These are phyloP conservation scores for Cordyceps militaris DNA, from an alignment of 2,329 filamentous ascomycete species.

Conservation along the genomic window DNA sequence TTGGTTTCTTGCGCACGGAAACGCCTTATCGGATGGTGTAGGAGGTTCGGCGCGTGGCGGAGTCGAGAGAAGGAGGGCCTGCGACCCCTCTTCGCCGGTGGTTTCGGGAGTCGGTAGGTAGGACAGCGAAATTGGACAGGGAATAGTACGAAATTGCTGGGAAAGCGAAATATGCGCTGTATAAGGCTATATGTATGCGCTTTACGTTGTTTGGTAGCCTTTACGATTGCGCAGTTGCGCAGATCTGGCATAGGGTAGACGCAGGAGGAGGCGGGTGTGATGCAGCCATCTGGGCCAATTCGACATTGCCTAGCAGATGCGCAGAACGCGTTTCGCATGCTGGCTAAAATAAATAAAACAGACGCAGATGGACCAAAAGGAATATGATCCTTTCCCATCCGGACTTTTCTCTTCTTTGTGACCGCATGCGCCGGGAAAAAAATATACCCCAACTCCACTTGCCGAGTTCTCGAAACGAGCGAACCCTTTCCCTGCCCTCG, in stretches of 20 bases:
- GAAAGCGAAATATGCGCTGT: neutral
- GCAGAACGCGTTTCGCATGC: neutral
- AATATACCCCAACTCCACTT: neutral
- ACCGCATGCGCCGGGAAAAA: neutral
- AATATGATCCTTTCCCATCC: neutral
- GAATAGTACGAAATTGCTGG: neutral
- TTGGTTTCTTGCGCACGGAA: neutral
- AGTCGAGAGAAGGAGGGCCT: neutral
- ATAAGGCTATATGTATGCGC: neutral
- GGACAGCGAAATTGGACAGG: neutral
- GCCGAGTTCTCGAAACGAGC: slow-evolving; percentile 1
- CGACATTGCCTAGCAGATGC: neutral
- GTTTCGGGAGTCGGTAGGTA: neutral
- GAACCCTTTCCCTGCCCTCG: neutral
- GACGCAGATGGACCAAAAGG: neutral
- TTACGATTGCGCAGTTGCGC: neutral
- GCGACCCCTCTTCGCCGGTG: neutral
- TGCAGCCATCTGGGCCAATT: neutral
- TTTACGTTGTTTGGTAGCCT: no score
- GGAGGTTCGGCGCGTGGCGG: neutral
- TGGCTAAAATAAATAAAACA: neutral
- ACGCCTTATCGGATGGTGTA: neutral
- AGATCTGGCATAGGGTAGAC: neutral
- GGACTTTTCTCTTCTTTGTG: neutral
- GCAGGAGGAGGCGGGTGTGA: neutral